Evolutionary conservation across 129 eudicot genomes (phyloP).

Genomic region (Glebionis coronaria): DNA sequence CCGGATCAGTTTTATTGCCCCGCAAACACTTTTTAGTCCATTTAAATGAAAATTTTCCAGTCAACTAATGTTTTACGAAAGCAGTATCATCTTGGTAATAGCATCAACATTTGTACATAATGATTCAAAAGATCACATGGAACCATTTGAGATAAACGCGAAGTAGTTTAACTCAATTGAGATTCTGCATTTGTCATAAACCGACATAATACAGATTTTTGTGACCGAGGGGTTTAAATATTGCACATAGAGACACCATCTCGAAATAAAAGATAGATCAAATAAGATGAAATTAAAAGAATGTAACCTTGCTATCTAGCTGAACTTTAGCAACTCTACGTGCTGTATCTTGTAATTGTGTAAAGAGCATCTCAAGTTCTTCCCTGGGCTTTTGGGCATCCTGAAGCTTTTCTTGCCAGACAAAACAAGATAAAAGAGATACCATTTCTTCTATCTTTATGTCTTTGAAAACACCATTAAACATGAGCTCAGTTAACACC

Average conservation of each 20-base stretch:
- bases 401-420: constrained; percentile 97
- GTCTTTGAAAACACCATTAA: constrained; percentile 74
- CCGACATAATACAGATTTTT: too few relatives aligned
- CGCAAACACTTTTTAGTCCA: too few relatives aligned
- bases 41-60: too few relatives aligned
- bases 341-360: constrained; percentile 86
- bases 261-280: too few relatives aligned
- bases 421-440: constrained; percentile 90
- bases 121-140: too few relatives aligned
- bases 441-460: constrained; percentile 88
- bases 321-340: constrained; percentile 87
- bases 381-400: constrained; percentile 95
- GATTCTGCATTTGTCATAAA: not conserved
- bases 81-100: too few relatives aligned
- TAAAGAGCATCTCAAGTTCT: constrained; percentile 79
- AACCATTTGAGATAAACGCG: too few relatives aligned
- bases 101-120: too few relatives aligned
- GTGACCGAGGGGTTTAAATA: not conserved
- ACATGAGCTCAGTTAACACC: constrained; percentile 84
- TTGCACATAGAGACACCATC: not conserved
- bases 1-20: too few relatives aligned
- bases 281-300: not conserved
- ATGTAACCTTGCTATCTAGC: constrained; percentile 86
- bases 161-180: too few relatives aligned
- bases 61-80: too few relatives aligned